These are phyloP conservation scores for Hibiscus mutabilis DNA, from an alignment of 345 rosid species.

Conservation along the genomic window DNA sequence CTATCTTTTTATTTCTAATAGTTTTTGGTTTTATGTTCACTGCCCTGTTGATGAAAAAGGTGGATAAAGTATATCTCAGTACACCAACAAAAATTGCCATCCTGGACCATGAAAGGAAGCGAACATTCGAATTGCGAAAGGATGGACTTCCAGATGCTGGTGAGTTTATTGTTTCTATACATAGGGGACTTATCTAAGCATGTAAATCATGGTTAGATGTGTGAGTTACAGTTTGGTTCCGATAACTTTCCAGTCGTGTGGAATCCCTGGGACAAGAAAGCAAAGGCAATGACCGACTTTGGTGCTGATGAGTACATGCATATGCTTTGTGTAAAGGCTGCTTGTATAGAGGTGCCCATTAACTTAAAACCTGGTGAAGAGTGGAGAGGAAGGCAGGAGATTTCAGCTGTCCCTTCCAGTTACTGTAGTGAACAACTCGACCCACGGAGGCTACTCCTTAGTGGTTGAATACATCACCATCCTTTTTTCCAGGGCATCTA, in stretches of 20 bases:
- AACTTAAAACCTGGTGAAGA: conserved; percentile 41
- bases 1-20: neutral
- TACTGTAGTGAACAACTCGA: conserved; percentile 22
- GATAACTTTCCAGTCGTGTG: no score
- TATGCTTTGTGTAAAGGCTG: conserved; percentile 37
- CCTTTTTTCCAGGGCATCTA: neutral
- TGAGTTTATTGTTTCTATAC: conserved; percentile 20
- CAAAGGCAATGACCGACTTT: conserved; percentile 35
- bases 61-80: conserved; percentile 72
- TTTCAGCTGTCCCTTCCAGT: conserved; percentile 41
- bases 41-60: conserved; percentile 27
- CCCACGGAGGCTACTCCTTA: neutral
- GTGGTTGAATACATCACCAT: neutral
- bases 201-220: neutral
- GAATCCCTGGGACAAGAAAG: conserved; percentile 48
- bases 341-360: conserved; percentile 31
- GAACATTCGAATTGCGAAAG: conserved; percentile 55
- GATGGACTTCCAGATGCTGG: conserved; percentile 82
- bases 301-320: conserved; percentile 35
- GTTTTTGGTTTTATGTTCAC: neutral
- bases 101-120: conserved; percentile 70
- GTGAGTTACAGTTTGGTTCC: neutral
- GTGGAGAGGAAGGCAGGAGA: conserved; percentile 36
- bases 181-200: no score
- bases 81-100: conserved; percentile 57